Base-by-base conservation (phyloP, 2,329 filamentous ascomycete species). In the Colletotrichum sidae region DNA sequence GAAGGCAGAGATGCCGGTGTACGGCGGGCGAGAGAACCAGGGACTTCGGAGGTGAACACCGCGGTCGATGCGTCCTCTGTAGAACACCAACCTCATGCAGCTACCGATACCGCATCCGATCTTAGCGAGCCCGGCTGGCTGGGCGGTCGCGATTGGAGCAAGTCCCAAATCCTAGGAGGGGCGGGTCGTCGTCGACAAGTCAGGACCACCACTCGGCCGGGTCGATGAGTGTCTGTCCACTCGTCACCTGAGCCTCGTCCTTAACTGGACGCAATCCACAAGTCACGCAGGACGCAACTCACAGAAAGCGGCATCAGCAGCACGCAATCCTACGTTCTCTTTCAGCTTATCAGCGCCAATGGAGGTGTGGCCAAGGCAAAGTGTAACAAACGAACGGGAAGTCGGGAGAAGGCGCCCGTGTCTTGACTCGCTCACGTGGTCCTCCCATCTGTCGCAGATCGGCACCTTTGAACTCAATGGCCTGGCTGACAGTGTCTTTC, bases 381-480 rank as follows among this genome's bases (percentile, higher is more conserved):
- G 25, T 45, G 52, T 47, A 42, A 55, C 49, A 37, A 39, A 52
- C 47, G 37, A 63, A 42, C 42, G 41, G 33, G 46, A 56, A 41
- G 34, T 11, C 55, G 38, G 47, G 45, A 53, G 38, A 61, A 52
- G 41, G n/a, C 58, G 35, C 44, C 34, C 25, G 17, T 50, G 55
- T 58, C 63, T 63, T 66, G 63, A 66, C 63, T 66, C 58, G 63
- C 44, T 66, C 58, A 53, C 63, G 47, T 63, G 51, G 63, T 35
- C 34, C 47, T 47, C 51, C 57, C 59, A 39, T 57, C 52, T 34
- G 53, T 41, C 42, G 34, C 46, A 58, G 59, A 56, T 51, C 58
- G 15, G n/a, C 45, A 35, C 51, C 39, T 49, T 15, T 35, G 12
- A 61, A 61, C 41, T 52, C 42, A 53, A 62, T 56, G 46, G 47